Percentiles rank a stretch among this genome's conserved stretches.
phyloP scores from a whole-genome alignment of 352 stramenopile genomes.

The Globisporangium spiculum region DNA sequence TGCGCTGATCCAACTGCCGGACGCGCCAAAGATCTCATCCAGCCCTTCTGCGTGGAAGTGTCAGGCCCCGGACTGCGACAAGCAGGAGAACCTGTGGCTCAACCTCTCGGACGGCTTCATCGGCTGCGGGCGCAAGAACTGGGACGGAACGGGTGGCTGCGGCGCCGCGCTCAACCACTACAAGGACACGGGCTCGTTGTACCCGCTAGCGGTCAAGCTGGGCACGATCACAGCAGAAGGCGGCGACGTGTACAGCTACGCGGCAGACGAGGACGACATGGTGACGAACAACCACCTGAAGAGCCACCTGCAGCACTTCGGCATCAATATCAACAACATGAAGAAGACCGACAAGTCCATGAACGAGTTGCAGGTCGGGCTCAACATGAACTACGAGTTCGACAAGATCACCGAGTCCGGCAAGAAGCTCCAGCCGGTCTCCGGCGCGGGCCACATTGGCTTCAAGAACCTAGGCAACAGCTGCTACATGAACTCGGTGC shows the following conservation, averaged over 20 bases:
- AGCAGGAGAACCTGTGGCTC: conserved; percentile 98
- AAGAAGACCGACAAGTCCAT: conserved; percentile 99
- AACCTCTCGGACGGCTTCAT: conserved; percentile 94
- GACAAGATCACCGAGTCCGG: conserved; percentile 97
- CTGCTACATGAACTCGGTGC: conserved; percentile 99
- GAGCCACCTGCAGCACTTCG: conserved; percentile 93
- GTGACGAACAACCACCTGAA: conserved; percentile 94
- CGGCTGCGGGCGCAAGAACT: conserved; percentile 90
- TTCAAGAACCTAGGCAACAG: conserved; percentile 99
- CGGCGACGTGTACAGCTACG: conserved; percentile 98
- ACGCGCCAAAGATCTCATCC: conserved; percentile 60
- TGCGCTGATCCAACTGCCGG: conserved; percentile 60
- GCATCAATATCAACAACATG: conserved; percentile 93
- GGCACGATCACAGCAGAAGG: conserved; percentile 95
- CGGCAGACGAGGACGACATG: conserved; percentile 96
- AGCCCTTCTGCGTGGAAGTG: conserved; percentile 80
- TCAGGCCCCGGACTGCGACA: conserved; percentile 92
- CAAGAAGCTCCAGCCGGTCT: conserved; percentile 89
- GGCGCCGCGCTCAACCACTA: conserved; percentile 97
- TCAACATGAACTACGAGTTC: conserved; percentile 99
- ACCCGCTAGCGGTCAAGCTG: conserved; percentile 97
- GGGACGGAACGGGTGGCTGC: conserved; percentile 95
- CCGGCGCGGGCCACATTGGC: conserved; percentile 91
- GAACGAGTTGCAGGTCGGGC: conserved; percentile 95
- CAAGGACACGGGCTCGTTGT: conserved; percentile 89